phyloP scores from a whole-genome alignment of 495 filamentous ascomycete genomes.

The Sordaria brevicollis region DNA sequence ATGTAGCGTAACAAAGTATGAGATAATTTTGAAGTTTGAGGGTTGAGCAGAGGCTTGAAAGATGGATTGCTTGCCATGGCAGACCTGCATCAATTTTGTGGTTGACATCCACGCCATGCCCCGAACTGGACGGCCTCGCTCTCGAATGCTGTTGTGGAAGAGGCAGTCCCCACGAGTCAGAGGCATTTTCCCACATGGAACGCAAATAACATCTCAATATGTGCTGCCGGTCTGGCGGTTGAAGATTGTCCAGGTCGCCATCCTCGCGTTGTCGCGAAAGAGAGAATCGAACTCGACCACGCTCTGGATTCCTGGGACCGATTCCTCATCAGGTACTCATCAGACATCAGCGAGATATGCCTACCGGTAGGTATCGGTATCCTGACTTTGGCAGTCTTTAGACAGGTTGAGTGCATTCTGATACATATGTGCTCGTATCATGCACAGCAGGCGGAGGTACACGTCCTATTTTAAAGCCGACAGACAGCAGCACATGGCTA shows the following conservation, averaged over 20 bases:
- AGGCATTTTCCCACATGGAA: neutral
- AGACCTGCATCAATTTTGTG: neutral
- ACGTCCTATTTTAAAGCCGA: neutral
- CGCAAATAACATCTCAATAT: neutral
- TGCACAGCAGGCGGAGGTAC: neutral
- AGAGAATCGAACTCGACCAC: neutral
- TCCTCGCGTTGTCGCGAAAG: neutral
- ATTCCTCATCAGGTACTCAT: neutral
- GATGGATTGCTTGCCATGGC: neutral
- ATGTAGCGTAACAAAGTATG: neutral
- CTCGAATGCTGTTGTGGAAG: neutral
- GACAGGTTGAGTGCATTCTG: neutral
- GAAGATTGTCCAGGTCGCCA: neutral
- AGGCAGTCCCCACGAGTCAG: neutral
- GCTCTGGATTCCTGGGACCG: neutral
- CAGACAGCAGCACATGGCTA: neutral
- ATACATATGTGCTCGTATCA: neutral
- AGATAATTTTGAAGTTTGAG: neutral
- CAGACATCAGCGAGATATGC: neutral
- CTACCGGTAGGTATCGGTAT: neutral
- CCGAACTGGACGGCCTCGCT: neutral
- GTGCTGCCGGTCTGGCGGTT: neutral
- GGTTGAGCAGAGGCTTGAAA: no score
- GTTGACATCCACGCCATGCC: neutral
- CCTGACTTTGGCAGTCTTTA: neutral